Conservation (phyloP, 768 basidiomycete species). For the Lactarius evosmus region DNA sequence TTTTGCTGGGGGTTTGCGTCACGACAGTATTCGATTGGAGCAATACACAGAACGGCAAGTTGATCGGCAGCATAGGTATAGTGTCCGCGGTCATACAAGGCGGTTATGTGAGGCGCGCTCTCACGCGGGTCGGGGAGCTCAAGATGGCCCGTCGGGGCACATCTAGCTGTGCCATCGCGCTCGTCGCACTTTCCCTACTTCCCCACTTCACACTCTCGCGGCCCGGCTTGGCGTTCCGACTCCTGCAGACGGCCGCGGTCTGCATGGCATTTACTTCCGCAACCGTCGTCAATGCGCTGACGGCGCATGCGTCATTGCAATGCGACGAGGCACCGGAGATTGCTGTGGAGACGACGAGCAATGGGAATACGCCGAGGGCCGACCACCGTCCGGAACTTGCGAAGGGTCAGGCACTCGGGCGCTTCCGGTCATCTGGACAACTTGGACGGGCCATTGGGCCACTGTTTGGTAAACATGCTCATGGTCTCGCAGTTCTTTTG, state of each 20-base stretch:
- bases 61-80: conserved; percentile 86
- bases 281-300: conserved; percentile 92
- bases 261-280: conserved; percentile 93
- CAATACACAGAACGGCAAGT: conserved; percentile 81
- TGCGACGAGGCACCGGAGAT: conserved; percentile 63
- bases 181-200: conserved; percentile 68
- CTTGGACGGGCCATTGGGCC: conserved; percentile 92
- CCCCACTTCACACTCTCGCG: conserved; percentile 51
- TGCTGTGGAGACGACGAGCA: conserved; percentile 56
- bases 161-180: conserved; percentile 63
- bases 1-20: background rate
- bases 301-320: conserved; percentile 85
- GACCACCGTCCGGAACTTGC: conserved; percentile 62
- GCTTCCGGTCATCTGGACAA: conserved; percentile 91
- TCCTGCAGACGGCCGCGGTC: conserved; percentile 68
- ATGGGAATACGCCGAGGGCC: conserved; percentile 38
- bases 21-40: conserved; percentile 79
- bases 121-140: conserved; percentile 72
- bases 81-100: conserved; percentile 89
- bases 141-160: conserved; percentile 83
- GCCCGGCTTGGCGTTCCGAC: conserved; percentile 45
- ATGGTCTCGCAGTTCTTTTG: background rate
- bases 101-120: conserved; percentile 85
- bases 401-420: conserved; percentile 80
- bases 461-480: conserved; percentile 55